Evolutionary conservation across 306 rosid species (phyloP), one percentile per base, ranked within the genome.

Genomic region (Cucumis sativus): DNA sequence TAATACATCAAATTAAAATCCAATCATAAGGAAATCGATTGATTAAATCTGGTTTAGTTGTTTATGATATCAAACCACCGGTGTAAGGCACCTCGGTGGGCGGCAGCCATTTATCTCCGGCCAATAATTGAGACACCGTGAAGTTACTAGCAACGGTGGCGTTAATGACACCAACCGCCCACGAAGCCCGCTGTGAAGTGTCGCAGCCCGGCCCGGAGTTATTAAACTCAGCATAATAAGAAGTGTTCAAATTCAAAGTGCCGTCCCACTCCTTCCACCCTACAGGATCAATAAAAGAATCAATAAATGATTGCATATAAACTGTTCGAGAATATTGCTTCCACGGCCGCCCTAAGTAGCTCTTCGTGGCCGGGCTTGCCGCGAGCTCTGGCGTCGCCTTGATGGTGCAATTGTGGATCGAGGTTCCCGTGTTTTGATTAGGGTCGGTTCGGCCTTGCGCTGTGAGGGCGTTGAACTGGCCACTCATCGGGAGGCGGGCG

Each of bases 251-350:
- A 10, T 47, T 68, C 62, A 35, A 65, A 16, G 60, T 56, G 10
- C 80, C 80, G 1, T 49, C 74, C 80, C 80, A 78, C 16, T n/a
- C 49, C 2, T n/a, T 21, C 80, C 80, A 78, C 2, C 80, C 80
- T 1, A n/a, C 20, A 17, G 80, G 80, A 63, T 78, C 40, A 4
- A 78, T 78, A 21, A 64, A 78, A 1, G 75, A 18, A 1, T 47
- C 80, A 10, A 78, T 63, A 40, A 37, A 39, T 7, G 61, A 57
- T 16, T 65, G 63, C 64, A 78, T 78, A 11, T 63, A 78, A 52
- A 78, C 75, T 3, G 80, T 64, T 30, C 45, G 57, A 21, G 80
- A 33, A 47, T 65, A 78, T 43, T 28, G 16, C 65, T 78, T 78
- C 80, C 80, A 78, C 0, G 80, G 80, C 16, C 80, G 13, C 3